Base-by-base conservation (phyloP, 1,139 yeast genomes). In the Suhomyces anneliseae region DNA sequence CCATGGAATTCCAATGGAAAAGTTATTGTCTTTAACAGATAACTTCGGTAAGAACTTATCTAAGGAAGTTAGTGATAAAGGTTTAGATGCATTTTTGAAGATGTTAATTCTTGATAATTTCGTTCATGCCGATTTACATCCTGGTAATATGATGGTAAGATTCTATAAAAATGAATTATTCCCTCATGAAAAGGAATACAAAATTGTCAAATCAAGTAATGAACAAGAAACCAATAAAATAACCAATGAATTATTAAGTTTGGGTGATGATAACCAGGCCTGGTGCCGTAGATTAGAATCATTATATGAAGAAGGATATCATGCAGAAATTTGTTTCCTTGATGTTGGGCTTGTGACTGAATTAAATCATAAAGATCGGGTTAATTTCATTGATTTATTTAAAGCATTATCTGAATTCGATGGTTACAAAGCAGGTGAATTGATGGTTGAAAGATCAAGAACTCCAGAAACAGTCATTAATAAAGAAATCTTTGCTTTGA, bases 281-380 rank as follows among this genome's bases (percentile, higher is more conserved):
- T 83, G 92, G 78, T 70, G 80, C 46, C 55, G 60, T 0, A 76
- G 74, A 45, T 69, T 92, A 47, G 70, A 70, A 8, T 54, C 67
- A 32, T 66, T 88, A 26, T 76, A 81, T 46, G 72, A 72, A 7
- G 78, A 81, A 29, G 90, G 90, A 0, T 90, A 83, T 61, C 83
- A 81, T 44, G 96, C 97, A 0, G 96, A 90, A 62, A 76, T 93
- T 9, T 90, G 97, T 62, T 89, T 90, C 58, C 82, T 95, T 44
- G 99, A 93, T 62, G 90, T 95, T 0, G 99, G 99, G 0, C 75
- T 93, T 35, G 92, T 93, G 3, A 93, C 99, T 0, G 97, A 93
- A 62, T 74, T 95, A 46, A 87, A 88, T 57, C 83, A 82, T 10
- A 65, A 61, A 2, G 95, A 95, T 62, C 69, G 98, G 47, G 78